phyloP scores from a whole-genome alignment of 73 alveolate genomes.

The Paramecium caudatum region DNA sequence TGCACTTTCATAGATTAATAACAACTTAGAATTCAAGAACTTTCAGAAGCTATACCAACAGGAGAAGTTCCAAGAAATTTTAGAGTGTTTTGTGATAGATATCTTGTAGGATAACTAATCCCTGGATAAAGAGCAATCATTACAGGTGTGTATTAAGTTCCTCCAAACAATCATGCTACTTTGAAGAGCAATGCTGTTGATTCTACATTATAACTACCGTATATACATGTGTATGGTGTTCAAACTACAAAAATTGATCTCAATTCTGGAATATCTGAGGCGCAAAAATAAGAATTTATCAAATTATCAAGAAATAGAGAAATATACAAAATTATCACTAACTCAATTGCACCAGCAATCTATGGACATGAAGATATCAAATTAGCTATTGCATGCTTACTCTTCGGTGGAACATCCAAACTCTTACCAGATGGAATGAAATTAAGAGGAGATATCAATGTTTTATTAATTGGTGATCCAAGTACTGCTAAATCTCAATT shows the following conservation, averaged over 20 bases:
- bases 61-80: conserved; percentile 99
- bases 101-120: conserved; percentile 92
- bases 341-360: conserved; percentile 97
- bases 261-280: conserved; percentile 80
- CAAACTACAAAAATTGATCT: conserved; percentile 65
- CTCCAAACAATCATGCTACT: conserved; percentile 82
- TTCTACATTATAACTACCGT: conserved; percentile 49
- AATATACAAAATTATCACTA: conserved; percentile 91
- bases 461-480: conserved; percentile 99
- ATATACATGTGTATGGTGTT: conserved; percentile 70
- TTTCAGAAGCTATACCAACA: conserved; percentile 98
- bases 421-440: conserved; percentile 98
- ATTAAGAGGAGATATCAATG: conserved; percentile 99
- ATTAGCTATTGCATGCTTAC: conserved; percentile 96
- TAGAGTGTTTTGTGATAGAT: conserved; percentile 93
- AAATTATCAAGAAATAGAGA: conserved; percentile 92
- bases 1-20: conserved; percentile 94
- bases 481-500: conserved; percentile 98
- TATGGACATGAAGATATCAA: conserved; percentile 97
- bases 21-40: conserved; percentile 96
- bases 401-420: conserved; percentile 99
- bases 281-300: conserved; percentile 90
- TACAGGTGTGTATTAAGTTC: conserved; percentile 93
- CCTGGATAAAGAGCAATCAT: conserved; percentile 98
- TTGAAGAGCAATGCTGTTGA: conserved; percentile 68